Conservation (phyloP, 1,139 yeast genomes). For the Candida sojae region DNA sequence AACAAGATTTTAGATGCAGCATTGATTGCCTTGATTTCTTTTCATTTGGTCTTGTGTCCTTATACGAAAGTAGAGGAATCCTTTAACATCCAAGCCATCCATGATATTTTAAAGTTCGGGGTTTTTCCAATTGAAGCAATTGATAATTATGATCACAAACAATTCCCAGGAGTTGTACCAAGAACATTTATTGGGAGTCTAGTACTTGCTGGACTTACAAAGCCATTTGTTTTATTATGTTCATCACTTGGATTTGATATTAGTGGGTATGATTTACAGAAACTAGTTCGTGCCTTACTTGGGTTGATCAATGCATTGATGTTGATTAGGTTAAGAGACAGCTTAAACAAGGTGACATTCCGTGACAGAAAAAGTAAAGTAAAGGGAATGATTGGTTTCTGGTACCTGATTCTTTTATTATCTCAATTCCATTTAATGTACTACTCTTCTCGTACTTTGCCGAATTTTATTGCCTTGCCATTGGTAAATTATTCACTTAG, state of each 20-base stretch:
- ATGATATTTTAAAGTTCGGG: constrained; percentile 76
- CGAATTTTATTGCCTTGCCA: constrained; percentile 85
- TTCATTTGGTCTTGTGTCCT: constrained; percentile 62
- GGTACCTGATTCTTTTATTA: constrained; percentile 60
- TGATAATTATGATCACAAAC: constrained; percentile 64
- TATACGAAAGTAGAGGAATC: constrained; percentile 94
- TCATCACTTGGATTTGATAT: constrained; percentile 22
- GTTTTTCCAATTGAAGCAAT: constrained; percentile 33
- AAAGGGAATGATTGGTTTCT: constrained; percentile 41
- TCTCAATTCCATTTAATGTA: constrained; percentile 79
- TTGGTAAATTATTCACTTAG: constrained; percentile 59
- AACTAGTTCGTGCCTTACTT: constrained; percentile 51
- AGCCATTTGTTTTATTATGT: constrained; percentile 29
- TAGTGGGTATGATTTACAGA: constrained; percentile 36
- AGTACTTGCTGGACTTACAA: constrained; percentile 43
- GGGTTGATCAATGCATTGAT: constrained; percentile 50
- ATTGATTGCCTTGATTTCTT: constrained; percentile 32
- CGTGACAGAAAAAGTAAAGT: constrained; percentile 20
- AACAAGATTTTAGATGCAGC: constrained; percentile 25
- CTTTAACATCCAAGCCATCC: constrained; percentile 86
- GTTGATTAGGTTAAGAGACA: constrained; percentile 27
- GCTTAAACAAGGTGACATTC: constrained; percentile 27
- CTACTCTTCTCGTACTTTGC: constrained; percentile 80
- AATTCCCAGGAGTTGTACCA: constrained; percentile 90
- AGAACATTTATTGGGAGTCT: constrained; percentile 82